phyloP scores from a whole-genome alignment of 202 grass and related monocot species.

The Elaeis oleifera region DNA sequence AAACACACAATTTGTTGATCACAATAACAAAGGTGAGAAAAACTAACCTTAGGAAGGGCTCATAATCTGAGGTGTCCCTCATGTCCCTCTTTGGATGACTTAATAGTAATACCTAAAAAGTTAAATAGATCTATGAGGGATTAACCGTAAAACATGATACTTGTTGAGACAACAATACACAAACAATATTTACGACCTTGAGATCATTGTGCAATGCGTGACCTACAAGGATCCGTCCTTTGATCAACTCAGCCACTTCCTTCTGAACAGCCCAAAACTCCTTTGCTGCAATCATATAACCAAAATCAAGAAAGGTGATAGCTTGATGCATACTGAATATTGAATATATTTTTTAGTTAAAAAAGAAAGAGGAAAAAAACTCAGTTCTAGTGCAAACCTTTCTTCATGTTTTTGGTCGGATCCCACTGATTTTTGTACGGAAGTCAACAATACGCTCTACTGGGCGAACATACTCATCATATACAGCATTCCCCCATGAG shows the following conservation, averaged over 20 bases:
- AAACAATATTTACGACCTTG: slow-evolving; percentile 42
- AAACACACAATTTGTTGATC: not conserved
- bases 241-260: slow-evolving; percentile 69
- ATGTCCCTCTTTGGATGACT: slow-evolving; percentile 77
- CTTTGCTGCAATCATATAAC: slow-evolving; percentile 48
- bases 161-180: not conserved
- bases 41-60: slow-evolving; percentile 53
- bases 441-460: slow-evolving; percentile 75
- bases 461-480: slow-evolving; percentile 67
- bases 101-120: slow-evolving; percentile 61
- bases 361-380: too few species aligned
- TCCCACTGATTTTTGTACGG: slow-evolving; percentile 83
- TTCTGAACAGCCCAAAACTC: slow-evolving; percentile 69
- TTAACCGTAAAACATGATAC: not conserved
- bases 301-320: not conserved
- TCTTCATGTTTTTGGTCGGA: slow-evolving; percentile 88
- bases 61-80: slow-evolving; percentile 85
- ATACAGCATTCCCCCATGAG: slow-evolving; percentile 67
- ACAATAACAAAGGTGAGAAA: slow-evolving; percentile 15
- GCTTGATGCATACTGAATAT: too few species aligned
- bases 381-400: slow-evolving; percentile 32
- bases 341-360: too few species aligned
- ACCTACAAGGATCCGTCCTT: slow-evolving; percentile 71
- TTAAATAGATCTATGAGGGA: slow-evolving; percentile 18
- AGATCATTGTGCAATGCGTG: slow-evolving; percentile 96